phyloP scores from a whole-genome alignment of 805 yeast genomes.

The Metschnikowia gelsemii region DNA sequence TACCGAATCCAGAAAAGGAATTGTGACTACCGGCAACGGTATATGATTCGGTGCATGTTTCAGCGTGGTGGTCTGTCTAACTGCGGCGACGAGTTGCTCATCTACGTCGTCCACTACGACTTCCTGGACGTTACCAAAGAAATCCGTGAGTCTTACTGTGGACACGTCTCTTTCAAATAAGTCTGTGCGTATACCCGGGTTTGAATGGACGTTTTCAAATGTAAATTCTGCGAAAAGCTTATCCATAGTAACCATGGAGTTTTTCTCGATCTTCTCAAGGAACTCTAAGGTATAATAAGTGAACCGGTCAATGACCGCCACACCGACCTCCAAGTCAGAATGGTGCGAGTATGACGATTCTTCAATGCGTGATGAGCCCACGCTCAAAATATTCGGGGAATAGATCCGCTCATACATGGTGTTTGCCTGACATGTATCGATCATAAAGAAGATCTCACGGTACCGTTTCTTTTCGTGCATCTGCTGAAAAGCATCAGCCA shows the following conservation, averaged over 20 bases:
- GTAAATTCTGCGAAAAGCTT: slow-evolving; percentile 85
- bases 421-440: slow-evolving; percentile 98
- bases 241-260: slow-evolving; percentile 71
- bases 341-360: slow-evolving; percentile 95
- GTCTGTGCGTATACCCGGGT: slow-evolving; percentile 90
- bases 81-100: slow-evolving; percentile 39
- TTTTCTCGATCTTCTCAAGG: slow-evolving; percentile 75
- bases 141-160: slow-evolving; percentile 82
- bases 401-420: slow-evolving; percentile 93
- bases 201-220: slow-evolving; percentile 81
- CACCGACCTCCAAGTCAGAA: slow-evolving; percentile 93
- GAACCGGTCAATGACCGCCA: slow-evolving; percentile 95
- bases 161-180: slow-evolving; percentile 62
- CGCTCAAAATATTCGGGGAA: slow-evolving; percentile 88
- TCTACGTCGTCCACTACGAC: slow-evolving; percentile 62
- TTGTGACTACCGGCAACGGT: slow-evolving; percentile 2
- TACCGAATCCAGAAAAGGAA: slow-evolving; percentile 10
- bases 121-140: slow-evolving; percentile 88
- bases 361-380: slow-evolving; percentile 84
- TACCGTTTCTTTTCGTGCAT: slow-evolving; percentile 95
- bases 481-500: slow-evolving; percentile 95
- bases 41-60: background rate
- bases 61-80: slow-evolving; percentile 2
- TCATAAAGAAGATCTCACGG: slow-evolving; percentile 94
- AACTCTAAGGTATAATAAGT: slow-evolving; percentile 89